Percentiles rank a stretch among this genome's conserved stretches.
Evolutionary conservation across 192 early-diverging fungal genomes (phyloP).

Genomic region (Geranomyces michiganensis): DNA sequence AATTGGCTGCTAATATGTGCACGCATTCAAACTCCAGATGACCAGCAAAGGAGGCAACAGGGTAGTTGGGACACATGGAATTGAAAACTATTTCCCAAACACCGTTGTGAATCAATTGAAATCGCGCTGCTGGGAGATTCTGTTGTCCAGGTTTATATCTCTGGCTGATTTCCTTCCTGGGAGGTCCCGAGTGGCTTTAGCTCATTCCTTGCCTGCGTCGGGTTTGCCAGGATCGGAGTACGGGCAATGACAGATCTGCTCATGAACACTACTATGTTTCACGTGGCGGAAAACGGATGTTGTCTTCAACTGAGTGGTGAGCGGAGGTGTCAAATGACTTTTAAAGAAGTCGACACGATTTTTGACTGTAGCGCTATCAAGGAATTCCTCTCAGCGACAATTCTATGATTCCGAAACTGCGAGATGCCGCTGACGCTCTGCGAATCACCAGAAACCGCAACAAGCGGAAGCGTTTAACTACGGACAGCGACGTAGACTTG

Average conservation of each 20-base stretch:
- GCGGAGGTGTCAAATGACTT: not conserved
- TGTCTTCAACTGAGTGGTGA: constrained; percentile 49
- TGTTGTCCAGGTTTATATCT: constrained; percentile 39
- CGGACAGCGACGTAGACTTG: too few relatives aligned
- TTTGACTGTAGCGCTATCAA: too few relatives aligned
- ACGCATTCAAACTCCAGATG: constrained; percentile 1
- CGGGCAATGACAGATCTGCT: constrained; percentile 48
- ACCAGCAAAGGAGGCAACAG: constrained; percentile 18
- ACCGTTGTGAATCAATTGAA: constrained; percentile 47
- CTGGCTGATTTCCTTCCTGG: too few relatives aligned
- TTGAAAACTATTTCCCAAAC: constrained; percentile 50
- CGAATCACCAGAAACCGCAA: too few relatives aligned
- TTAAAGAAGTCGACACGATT: too few relatives aligned
- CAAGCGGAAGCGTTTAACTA: too few relatives aligned
- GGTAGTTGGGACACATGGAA: constrained; percentile 36
- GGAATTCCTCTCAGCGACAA: constrained; percentile 11
- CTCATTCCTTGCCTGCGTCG: too few relatives aligned
- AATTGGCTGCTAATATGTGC: not conserved
- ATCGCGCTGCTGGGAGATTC: constrained; percentile 31
- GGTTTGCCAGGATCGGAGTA: constrained; percentile 47
- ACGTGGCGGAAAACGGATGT: constrained; percentile 29
- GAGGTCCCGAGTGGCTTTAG: too few relatives aligned
- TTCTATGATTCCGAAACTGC: not conserved
- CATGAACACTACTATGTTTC: constrained; percentile 41
- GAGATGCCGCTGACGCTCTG: not conserved